Conservation (phyloP, 345 rosid species). For the Ailanthus altissimus region DNA sequence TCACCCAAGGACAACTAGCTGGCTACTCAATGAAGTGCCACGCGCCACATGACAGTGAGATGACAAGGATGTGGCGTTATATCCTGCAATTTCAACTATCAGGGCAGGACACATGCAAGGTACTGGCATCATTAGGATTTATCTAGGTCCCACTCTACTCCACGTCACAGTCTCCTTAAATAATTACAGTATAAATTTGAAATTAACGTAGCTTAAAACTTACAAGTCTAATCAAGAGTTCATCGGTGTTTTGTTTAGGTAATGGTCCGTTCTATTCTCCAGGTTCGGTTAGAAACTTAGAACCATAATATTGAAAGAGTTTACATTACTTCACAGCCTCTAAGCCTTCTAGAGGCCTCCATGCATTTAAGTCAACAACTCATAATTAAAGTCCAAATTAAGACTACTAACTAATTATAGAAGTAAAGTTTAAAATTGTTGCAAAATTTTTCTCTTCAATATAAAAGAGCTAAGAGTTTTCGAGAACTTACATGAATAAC, state of each 20-base stretch:
- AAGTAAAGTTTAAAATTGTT: too few relatives aligned
- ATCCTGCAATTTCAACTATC: background rate
- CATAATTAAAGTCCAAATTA: background rate
- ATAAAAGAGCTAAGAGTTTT: background rate
- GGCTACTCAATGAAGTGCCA: background rate
- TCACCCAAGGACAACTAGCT: background rate
- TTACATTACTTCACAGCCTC: background rate
- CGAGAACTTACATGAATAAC: conserved; percentile 43
- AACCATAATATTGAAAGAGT: too few relatives aligned
- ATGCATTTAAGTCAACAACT: background rate
- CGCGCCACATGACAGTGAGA: background rate
- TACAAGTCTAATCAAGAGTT: too few relatives aligned
- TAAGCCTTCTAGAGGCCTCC: background rate
- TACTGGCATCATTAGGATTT: background rate
- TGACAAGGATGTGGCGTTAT: background rate
- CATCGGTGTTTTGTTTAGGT: too few relatives aligned
- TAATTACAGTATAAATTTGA: background rate
- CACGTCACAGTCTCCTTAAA: too few relatives aligned
- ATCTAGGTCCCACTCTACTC: background rate
- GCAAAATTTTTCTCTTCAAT: too few relatives aligned
- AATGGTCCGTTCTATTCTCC: too few relatives aligned
- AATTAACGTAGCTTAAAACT: background rate
- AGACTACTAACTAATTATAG: background rate
- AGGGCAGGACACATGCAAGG: background rate
- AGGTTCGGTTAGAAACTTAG: too few relatives aligned